Conservation (phyloP, 345 rosid genomes). For the Hibiscus tridactylites region DNA sequence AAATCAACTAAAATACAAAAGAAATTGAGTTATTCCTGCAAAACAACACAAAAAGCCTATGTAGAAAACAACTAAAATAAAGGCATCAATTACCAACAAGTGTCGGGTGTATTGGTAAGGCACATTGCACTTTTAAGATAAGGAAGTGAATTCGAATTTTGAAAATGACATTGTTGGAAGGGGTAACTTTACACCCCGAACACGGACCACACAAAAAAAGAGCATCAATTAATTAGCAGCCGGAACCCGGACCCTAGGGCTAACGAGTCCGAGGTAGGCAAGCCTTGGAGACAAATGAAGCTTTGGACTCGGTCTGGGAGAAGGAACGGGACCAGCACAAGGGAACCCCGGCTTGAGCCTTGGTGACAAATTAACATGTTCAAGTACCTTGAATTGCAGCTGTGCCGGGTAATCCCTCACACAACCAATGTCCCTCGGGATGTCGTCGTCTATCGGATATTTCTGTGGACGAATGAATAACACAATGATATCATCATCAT, state of each 20-base stretch:
- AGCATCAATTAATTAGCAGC: background rate
- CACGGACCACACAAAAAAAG: no score
- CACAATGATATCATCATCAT: no score
- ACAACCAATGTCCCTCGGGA: slow-evolving; percentile 19
- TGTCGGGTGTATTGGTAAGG: no score
- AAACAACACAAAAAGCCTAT: no score
- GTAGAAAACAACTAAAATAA: no score
- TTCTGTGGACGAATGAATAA: slow-evolving; percentile 13
- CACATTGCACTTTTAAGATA: no score
- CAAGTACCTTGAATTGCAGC: slow-evolving; percentile 31
- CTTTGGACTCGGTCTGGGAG: slow-evolving; percentile 47
- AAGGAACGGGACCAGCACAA: slow-evolving; percentile 33
- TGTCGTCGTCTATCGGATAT: slow-evolving; percentile 28
- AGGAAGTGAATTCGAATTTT: no score
- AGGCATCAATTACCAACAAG: no score
- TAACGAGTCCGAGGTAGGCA: slow-evolving; percentile 37
- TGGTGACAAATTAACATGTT: slow-evolving; percentile 36
- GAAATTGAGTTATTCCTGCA: no score
- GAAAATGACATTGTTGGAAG: no score
- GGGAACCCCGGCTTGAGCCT: background rate
- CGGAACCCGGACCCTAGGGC: slow-evolving; percentile 23
- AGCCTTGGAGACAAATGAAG: slow-evolving; percentile 39
- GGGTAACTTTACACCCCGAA: no score
- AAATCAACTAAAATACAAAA: no score
- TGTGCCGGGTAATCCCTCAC: slow-evolving; percentile 34